A percentile compares a stretch with the other conserved stretches of the same genome.
Evolutionary conservation across 2,329 filamentous ascomycete genomes (phyloP).

Genomic region (Colletotrichum lupini): DNA sequence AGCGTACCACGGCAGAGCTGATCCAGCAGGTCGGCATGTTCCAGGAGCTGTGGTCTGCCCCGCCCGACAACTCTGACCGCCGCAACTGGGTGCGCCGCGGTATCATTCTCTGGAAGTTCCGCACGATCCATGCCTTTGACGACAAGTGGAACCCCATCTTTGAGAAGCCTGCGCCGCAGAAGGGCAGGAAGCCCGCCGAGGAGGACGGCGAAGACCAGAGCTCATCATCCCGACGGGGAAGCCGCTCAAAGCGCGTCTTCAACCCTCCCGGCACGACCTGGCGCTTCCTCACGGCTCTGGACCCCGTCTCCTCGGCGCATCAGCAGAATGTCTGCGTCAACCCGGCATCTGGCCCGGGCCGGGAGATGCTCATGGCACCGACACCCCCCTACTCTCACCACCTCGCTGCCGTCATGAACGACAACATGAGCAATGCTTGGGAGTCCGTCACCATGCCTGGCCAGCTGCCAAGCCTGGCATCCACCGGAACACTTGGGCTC

Average conservation of each 20-base stretch:
- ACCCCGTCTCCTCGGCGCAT: conserved; percentile 69
- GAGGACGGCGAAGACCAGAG: conserved; percentile 44
- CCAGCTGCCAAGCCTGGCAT: conserved; percentile 47
- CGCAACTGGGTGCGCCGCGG: conserved; percentile 66
- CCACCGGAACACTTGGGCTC: conserved; percentile 50
- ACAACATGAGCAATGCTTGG: conserved; percentile 65
- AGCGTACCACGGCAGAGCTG: conserved; percentile 55
- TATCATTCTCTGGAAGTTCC: conserved; percentile 73
- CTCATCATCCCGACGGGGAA: conserved; percentile 17
- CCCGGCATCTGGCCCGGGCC: conserved; percentile 35
- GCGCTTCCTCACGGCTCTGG: conserved; percentile 71
- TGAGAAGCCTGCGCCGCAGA: conserved; percentile 43
- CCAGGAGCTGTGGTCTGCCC: conserved; percentile 71
- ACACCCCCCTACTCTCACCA: conserved; percentile 58
- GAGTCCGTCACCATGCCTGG: conserved; percentile 48
- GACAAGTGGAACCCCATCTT: conserved; percentile 56
- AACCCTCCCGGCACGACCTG: conserved; percentile 67
- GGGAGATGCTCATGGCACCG: conserved; percentile 65
- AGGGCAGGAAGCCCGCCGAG: conserved; percentile 32
- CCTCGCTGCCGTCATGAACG: conserved; percentile 65
- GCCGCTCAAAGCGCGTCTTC: conserved; percentile 46
- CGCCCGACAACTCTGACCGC: conserved; percentile 50
- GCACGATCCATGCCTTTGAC: conserved; percentile 58
- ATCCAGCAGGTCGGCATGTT: conserved; percentile 73
- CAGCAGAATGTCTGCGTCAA: conserved; percentile 56